Base-by-base conservation (phyloP, 768 basidiomycete genomes). In the Tylopilus plumbeoviolaceoides region DNA sequence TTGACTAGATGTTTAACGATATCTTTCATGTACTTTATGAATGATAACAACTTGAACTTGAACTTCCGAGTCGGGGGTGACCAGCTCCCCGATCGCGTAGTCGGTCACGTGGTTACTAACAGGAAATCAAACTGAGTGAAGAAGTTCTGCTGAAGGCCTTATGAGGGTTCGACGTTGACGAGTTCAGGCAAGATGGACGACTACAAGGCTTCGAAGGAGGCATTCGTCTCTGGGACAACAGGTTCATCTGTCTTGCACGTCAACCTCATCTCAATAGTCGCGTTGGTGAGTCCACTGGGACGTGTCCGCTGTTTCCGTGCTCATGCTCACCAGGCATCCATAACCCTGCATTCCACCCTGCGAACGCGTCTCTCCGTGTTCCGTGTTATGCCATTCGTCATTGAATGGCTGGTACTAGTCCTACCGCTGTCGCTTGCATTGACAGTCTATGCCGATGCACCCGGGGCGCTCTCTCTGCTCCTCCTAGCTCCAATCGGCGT, bases 171-270 rank as follows among this genome's bases (percentile, higher is more conserved):
- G 23, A 23, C 20, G n/a, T 6, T 23, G 12, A 42, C 41, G 36
- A 27, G 18, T 18, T n/a, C 44, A 41, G n/a, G 14, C 14, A 44
- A 53, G 25, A 67, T 62, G 67, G 15, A 44, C 36, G 21, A 54
- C 43, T 95, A 95, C 78, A 93, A 91, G 67, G 59, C 75, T 8
- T 81, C 78, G 9, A 95, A 95, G 69, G 89, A 91, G 72, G 81
- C 80, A 0, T 95, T 94, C 62, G 86, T 92, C 36, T 83, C 89
- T 7, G 81, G 83, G 36, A 80, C 77, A 69, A 77, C 76, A 1
- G 93, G 93, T 2, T 87, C 87, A 0, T 79, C 83, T 3, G 73
- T 94, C 4, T 64, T 64, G 2, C 82, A 85, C 61, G 74, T 94
- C 59, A 89, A 91, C 63, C 58, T 78, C 44, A 73, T 94, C 25